Base-by-base conservation (phyloP, 164 flowering plant genomes). In the Litsea cubeba region DNA sequence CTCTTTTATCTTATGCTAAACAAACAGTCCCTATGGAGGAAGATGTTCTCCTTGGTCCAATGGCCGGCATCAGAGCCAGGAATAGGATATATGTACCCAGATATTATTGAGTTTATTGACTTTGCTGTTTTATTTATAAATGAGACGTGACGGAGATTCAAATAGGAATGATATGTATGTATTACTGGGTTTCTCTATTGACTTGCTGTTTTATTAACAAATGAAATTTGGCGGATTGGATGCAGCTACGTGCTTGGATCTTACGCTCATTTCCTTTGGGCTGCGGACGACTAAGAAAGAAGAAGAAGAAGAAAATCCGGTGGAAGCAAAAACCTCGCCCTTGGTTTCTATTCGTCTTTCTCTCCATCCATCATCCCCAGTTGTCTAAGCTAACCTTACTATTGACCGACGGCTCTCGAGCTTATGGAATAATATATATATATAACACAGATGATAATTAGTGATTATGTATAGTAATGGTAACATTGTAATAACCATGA, bases 231-330 rank as follows among this genome's bases (percentile, higher is more conserved):
- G 46, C 3, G 17, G 25, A 25, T 54, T 23, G 32, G 12, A 20
- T 60, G 75, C 73, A 75, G 81, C 62, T 72, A 22, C 64, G 78
- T 79, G 14, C 64, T 75, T 23, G 78, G 70, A 49, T 51, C 78
- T 12, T 75, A 79, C 24, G 81, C 81, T 17, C 72, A 72, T 4
- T 79, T 79, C 62, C 60, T 75, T 0, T 79, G 81, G 81, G 71
- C 75, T 11, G 73, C 73, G 5, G 81, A 54, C 62, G 77, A 65
- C 11, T 68, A 71, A 0, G 77, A 71, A 30, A 3, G 0, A 30
- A 0, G 77, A 78, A 18, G 74, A 62, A 20, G 74, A 74, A 28
- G 65, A 62, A 23, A 8, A 50, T 30, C n/a, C 46, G 40, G 63
- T 5, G 72, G 72, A 32, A 12, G 64, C 4, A 23, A 63, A 32